Evolutionary conservation across 2,329 filamentous ascomycete species (phyloP).

Genomic region (Aspergillus tubingensis): DNA sequence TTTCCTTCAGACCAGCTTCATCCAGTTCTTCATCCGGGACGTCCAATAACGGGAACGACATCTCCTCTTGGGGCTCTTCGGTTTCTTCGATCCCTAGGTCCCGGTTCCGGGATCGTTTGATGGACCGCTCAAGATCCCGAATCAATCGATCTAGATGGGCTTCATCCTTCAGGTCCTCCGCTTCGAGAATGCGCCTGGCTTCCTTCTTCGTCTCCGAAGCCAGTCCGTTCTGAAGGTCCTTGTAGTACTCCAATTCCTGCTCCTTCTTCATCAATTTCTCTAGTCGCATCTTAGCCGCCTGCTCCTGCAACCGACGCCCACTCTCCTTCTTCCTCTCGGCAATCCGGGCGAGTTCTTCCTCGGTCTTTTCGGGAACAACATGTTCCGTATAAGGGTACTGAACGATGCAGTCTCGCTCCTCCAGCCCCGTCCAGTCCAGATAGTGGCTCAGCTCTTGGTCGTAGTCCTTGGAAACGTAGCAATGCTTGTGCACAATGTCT

Average conservation of each 20-base stretch:
- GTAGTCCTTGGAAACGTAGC: conserved; percentile 84
- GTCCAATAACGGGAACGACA: conserved; percentile 84
- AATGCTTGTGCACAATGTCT: conserved; percentile 82
- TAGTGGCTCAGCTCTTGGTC: conserved; percentile 73
- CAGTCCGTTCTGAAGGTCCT: conserved; percentile 73
- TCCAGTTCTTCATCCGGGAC: conserved; percentile 90
- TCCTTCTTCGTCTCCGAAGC: conserved; percentile 86
- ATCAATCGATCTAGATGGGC: conserved; percentile 79
- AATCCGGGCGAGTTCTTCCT: conserved; percentile 86
- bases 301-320: conserved; percentile 85
- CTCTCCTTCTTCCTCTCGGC: conserved; percentile 95
- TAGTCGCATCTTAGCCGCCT: conserved; percentile 94
- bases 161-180: conserved; percentile 91
- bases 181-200: conserved; percentile 78
- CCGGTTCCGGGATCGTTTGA: conserved; percentile 87
- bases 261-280: conserved; percentile 96
- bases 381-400: conserved; percentile 95
- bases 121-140: conserved; percentile 85
- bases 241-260: conserved; percentile 91
- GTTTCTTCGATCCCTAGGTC: conserved; percentile 86
- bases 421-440: conserved; percentile 87
- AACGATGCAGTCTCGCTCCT: conserved; percentile 83
- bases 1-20: conserved; percentile 86
- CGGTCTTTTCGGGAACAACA: conserved; percentile 83
- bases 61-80: conserved; percentile 73